Conservation (phyloP, 371 early-diverging fungal genomes). For the Rhizopus microsporus region DNA sequence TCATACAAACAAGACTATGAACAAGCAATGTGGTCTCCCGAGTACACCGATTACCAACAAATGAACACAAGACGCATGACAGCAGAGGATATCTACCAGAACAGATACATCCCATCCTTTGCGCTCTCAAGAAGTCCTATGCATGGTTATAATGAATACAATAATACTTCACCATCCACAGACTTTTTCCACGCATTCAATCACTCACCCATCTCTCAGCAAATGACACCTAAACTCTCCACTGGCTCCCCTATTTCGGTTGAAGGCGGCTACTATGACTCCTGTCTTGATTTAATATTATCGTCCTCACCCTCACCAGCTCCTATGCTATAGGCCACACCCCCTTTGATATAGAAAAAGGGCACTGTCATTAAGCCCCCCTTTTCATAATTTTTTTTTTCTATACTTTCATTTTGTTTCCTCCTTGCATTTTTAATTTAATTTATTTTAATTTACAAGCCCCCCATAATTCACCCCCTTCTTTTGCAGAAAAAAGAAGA, state of each 20-base stretch:
- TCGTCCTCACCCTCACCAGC: slow-evolving; percentile 9
- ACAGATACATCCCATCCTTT: slow-evolving; percentile 6
- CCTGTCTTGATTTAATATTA: slow-evolving; percentile 21
- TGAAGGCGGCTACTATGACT: slow-evolving; percentile 23
- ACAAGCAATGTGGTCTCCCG: neutral
- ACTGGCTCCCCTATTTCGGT: slow-evolving; percentile 27
- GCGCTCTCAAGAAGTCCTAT: neutral
- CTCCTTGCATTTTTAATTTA: slow-evolving; percentile 5
- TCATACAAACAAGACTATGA: neutral
- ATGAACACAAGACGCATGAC: slow-evolving; percentile 18
- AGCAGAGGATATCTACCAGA: slow-evolving; percentile 6
- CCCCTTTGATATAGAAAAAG: neutral
- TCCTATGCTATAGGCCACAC: neutral
- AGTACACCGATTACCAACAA: neutral
- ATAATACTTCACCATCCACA: neutral
- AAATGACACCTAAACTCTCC: slow-evolving; percentile 29
- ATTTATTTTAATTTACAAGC: neutral
- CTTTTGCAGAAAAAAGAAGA: neutral
- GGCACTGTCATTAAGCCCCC: slow-evolving; percentile 3
- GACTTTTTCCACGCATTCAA: slow-evolving; percentile 7
- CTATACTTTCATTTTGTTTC: neutral
- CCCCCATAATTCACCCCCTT: neutral
- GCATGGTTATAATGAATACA: too few relatives aligned
- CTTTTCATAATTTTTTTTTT: slow-evolving; percentile 2
- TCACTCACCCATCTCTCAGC: slow-evolving; percentile 25